Base-by-base conservation (phyloP, 768 basidiomycete genomes). In the Termitomyces bulborhizus region DNA sequence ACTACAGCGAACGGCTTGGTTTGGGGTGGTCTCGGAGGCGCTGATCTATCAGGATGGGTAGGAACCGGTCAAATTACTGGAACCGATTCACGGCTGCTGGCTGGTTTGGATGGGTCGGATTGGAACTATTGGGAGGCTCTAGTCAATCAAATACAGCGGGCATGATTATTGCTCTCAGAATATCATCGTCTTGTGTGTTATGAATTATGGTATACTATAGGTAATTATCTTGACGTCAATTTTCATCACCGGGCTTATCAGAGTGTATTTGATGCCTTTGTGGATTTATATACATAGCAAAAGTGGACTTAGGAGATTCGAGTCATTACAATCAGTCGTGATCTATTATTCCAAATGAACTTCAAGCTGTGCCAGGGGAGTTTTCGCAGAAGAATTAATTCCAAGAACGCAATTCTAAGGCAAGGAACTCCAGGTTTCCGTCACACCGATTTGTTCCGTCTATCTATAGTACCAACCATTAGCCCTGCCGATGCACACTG, bases 101-200 rank as follows among this genome's bases (percentile, higher is more conserved):
- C 74, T 46, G 79, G 76, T 4, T 57, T 80, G 46, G 86, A 86
- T 57, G 84, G 82, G 6, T 77, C 81, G 13, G 89, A 90, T 69
- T 89, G 84, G 81, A 81, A 72, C 55, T 91, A 90, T 62, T 90
- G 89, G 89, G 88, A 91, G 64, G 82, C 83, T 18, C 66, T 91
- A 57, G 84, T 91, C n/a, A 85, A 74, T 58, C 79, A 81, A 53
- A 80, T 82, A 42, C 77, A 76, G 45, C 71, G 74, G 21, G 73
- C 71, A 48, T 75, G 57, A 66, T 24, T 18, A 37, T n/a, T 13
- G 15, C 18, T 39, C 8, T 32, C 18, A n/a, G 12, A 41, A 27
- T 24, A 34, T 47, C 6, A 40, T 15, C 13, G 21, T 51, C 31
- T n/a, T 26, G 31, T 29, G n/a, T 47, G 46, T 31, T 34, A 9